Evolutionary conservation across 148 eudicot genomes (phyloP), one percentile per base, ranked within the genome.

Genomic region (Camellia japonica): DNA sequence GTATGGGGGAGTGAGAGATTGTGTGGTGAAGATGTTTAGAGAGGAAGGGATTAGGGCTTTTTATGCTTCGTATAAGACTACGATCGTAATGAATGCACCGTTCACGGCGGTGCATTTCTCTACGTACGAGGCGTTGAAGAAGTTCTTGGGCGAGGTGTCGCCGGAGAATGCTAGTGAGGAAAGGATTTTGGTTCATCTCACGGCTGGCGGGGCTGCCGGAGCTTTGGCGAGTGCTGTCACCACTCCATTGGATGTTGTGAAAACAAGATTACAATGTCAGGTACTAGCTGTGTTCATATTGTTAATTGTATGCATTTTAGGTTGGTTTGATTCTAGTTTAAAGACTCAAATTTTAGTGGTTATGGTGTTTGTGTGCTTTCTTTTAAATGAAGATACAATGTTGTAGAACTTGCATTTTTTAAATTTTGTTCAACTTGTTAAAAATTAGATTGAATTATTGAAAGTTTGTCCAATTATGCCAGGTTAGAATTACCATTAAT

Each of bases 31-130:
- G 14, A 65, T 65, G 42, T 10, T 65, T 10, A 65, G 42, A 30
- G 69, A 23, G 14, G 69, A 65, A 43, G 69, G 69, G 12, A 9
- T 65, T 65, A 30, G 43, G 69, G 69, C 69, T 20, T 65, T 65
- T 30, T 65, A 65, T 43, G 69, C 69, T 10, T 65, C 69, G 16
- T 65, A 65, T 30, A 20, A 23, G 69, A 65, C 69, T 11, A 65
- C 69, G 41, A 43, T 65, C 41, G 69, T 65, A 3, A 65, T 65
- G 69, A 65, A 65, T 8, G 69, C 69, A 46, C 69, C 69, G 4
- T 65, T 65, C 69, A 65, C 69, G 69, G 69, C 69, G 42, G 44
- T 65, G 11, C 69, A 65, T 65, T 65, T 65, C 43, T 20, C 69
- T 4, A 65, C 69, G 42, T 65, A 65, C 69, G 69, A 65, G 69